Percentiles rank a stretch among this genome's conserved stretches.
Evolutionary conservation across 352 stramenopile species (phyloP).

Genomic region (Phytopythium sindhum): DNA sequence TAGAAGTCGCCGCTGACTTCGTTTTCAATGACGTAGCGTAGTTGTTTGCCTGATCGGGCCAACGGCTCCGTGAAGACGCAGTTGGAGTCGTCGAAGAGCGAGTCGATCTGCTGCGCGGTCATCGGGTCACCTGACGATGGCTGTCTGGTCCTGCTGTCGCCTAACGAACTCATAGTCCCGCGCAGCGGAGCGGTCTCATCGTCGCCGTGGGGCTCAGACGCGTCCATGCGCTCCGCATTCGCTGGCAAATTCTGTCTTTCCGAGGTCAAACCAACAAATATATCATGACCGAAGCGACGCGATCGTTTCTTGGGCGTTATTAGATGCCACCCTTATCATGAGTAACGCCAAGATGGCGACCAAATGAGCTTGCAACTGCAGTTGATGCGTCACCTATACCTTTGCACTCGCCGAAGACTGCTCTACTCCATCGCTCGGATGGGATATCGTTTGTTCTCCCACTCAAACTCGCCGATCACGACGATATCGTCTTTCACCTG

Average conservation of each 20-base stretch:
- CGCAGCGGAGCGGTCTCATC: not conserved
- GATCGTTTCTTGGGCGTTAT: not conserved
- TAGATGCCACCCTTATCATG: not conserved
- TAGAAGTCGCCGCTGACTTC: conserved; percentile 64
- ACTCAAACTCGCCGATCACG: conserved; percentile 51
- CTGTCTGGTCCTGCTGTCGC: not conserved
- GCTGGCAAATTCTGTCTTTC: not conserved
- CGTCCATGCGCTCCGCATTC: not conserved
- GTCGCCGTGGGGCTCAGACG: not conserved
- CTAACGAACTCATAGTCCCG: not conserved
- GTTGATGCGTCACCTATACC: not conserved
- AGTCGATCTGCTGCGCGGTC: conserved; percentile 7
- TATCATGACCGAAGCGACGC: not conserved
- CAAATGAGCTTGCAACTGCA: not conserved
- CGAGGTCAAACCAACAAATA: not conserved
- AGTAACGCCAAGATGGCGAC: not conserved
- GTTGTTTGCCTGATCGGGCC: not conserved
- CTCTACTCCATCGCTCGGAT: conserved; percentile 43
- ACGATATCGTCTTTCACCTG: conserved; percentile 8
- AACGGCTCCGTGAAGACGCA: not conserved
- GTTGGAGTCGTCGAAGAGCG: not conserved
- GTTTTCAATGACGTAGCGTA: conserved; percentile 49
- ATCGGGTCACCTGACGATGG: not conserved
- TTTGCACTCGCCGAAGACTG: not conserved
- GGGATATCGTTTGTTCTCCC: conserved; percentile 32